Evolutionary conservation across 345 rosid genomes (phyloP), one percentile per base, ranked within the genome.

Genomic region (Erysimum cheiranthoides): DNA sequence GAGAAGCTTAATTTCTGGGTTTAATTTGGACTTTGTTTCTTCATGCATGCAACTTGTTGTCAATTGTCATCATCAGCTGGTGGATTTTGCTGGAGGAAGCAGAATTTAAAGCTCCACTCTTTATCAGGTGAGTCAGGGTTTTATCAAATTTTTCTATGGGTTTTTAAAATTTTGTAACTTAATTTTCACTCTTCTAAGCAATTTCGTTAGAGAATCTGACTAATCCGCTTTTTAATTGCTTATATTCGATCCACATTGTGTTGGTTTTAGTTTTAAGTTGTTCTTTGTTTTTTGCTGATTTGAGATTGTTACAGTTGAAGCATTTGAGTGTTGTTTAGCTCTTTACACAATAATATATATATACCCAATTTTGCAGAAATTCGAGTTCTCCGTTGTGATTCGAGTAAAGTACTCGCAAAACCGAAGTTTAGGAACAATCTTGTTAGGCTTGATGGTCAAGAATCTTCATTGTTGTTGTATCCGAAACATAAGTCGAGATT

Each of bases 301-400:
- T 18, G 45, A 18, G 45, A 45, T 6, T 40, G 12, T 28, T 14
- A 27, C 36, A 13, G 35, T 27, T 14, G 73, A 51, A 28, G 40
- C 5, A 8, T 36, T 2, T 39, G 42, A 40, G 25, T 69, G 5
- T 56, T 56, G 54, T 58, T 68, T 42, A 70, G 32, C 18, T 70
- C 32, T 14, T 38, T 51, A 21, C 3, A 16, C 3, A 5, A 32
- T n/a, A n/a, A n/a, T n/a, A 39, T 36, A 9, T 42, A n/a, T 10
- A 6, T 4, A 25, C 39, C 14, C 18, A 50, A 9, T 10, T 46
- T 68, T 68, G 84, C 75, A 75, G 75, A 73, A 76, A 51, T 68
- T 36, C 76, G 72, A 74, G 75, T 63, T 70, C 74, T 81, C 14
- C 68, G 81, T 61, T 75, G 71, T 84, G 66, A 65, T 60, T 63